These are phyloP conservation scores for Salvia sclarea DNA, from an alignment of 305 asterid genomes.

Conservation along the genomic window DNA sequence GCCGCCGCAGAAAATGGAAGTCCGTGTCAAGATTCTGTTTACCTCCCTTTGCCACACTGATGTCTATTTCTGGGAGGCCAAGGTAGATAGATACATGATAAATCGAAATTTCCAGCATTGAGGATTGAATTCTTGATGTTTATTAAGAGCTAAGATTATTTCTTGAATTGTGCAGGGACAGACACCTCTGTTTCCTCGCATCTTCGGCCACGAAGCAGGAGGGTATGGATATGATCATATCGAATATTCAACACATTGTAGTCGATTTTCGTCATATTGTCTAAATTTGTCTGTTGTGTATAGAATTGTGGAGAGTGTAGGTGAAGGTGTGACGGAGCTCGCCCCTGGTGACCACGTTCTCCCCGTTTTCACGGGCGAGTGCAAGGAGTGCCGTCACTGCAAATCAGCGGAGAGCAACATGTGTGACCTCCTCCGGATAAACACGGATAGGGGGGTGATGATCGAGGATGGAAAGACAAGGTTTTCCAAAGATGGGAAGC, in stretches of 20 bases:
- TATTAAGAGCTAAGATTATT: too few relatives aligned
- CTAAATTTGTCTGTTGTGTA: neutral
- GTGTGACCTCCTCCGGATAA: slow-evolving; percentile 61
- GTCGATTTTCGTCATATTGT: neutral
- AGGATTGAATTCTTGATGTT: too few relatives aligned
- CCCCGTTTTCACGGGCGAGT: slow-evolving; percentile 56
- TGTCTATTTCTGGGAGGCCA: slow-evolving; percentile 75
- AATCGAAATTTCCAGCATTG: too few relatives aligned
- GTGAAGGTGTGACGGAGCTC: slow-evolving; percentile 58
- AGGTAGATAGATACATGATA: slow-evolving; percentile 37
- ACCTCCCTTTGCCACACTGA: slow-evolving; percentile 76
- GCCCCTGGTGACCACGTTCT: slow-evolving; percentile 56
- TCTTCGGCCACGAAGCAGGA: slow-evolving; percentile 66
- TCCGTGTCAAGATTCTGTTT: slow-evolving; percentile 62
- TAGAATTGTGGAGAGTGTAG: slow-evolving; percentile 65
- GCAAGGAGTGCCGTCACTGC: slow-evolving; percentile 59
- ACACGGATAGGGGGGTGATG: slow-evolving; percentile 66
- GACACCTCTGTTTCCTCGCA: slow-evolving; percentile 60
- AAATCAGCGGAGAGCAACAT: slow-evolving; percentile 62
- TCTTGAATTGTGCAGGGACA: slow-evolving; percentile 48
- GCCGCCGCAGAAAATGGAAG: slow-evolving; percentile 71
- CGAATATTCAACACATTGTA: neutral
- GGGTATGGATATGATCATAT: slow-evolving; percentile 54
- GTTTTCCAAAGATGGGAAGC: slow-evolving; percentile 53
- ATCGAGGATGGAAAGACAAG: slow-evolving; percentile 49